Evolutionary conservation across 208 protist genomes (phyloP), one percentile per base, ranked within the genome.

Genomic region (Trypanosoma brucei): DNA sequence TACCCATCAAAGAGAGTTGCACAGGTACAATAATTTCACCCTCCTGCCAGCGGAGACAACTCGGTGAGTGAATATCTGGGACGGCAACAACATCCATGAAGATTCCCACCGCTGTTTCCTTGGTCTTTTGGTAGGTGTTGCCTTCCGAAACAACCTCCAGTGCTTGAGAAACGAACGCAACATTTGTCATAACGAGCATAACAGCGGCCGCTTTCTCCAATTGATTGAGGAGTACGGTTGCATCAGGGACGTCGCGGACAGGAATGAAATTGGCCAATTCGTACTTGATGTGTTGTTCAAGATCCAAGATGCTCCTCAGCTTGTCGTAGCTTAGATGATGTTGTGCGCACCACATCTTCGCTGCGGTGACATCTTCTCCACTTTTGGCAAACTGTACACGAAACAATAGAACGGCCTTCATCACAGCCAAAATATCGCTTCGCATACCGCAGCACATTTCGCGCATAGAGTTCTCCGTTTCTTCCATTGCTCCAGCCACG

Each of bases 21-120:
- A 79, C 65, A 0, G 73, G 73, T 38, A 79, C 48, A 34, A 79
- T 51, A 62, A 79, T 79, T 48, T 75, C 73, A 14, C 73, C 73
- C 37, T 68, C 63, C 40, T 72, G 58, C 73, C 73, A 79, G 8
- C 73, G 73, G 30, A 79, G 48, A 39, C 67, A 79, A 57, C 67
- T 75, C 6, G 73, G 73, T 11, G 73, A 69, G 62, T 84, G 67
- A 76, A 81, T 76, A 45, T 93, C 86, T 14, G 86, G 83, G 22
- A 86, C 79, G 8, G 86, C 83, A n/a, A 72, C 69, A 36, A 90
- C 68, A 53, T 93, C 86, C 34, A 72, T 86, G 60, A 93, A 93
- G 51, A 93, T 13, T 9, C 86, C 86, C 6, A 88, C 65, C 13
- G 81, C 86, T 34, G 70, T 79, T 67, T 93, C 86, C 65, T 84